Base-by-base conservation (phyloP, 495 filamentous ascomycete species). In the Pyrenopolyporus hunteri region DNA sequence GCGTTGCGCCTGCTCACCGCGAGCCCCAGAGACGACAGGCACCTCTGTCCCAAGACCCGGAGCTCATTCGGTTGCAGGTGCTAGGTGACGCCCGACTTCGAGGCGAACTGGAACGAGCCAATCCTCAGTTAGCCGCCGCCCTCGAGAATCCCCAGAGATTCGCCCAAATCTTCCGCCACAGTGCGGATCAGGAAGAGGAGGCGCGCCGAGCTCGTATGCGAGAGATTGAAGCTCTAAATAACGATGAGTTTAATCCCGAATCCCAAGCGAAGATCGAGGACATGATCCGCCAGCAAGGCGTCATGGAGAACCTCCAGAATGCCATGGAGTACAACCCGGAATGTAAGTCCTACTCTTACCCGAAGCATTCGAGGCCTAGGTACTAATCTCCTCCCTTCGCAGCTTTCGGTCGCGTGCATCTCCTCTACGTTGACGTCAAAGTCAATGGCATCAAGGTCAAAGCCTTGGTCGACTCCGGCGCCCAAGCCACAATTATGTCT, bases 401-500 rank as follows among this genome's bases (percentile, higher is more conserved):
- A 97, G 93, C 91, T 22, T 98, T 98, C 69, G 94, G 89, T 37
- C 82, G 86, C 66, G 94, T 98, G 10, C 91, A 90, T 50, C 94
- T 98, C 87, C 84, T 98, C 31, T 98, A 98, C 73, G 91, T 97
- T 69, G 89, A 93, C 69, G 91, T 96, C 58, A 91, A 96, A 73
- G 94, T 99, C 52, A 98, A 98, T 73, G 88, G 88, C 9, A 83
- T 89, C 63, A 88, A 89, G 45, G 85, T 99, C 62, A 98, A 97
- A 78, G 94, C 95, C 6, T 91, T 99, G 46, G 95, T 99, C 63
- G 94, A 99, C 74, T 97, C 94, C 16, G 94, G 94, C 42, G 94
- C 94, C 14, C 95, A 99, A 77, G 89, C 94, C 11, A 99, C 94
- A 13, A 97, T 99, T 77, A 98, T 99, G 94, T 97, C 93, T 4